Conservation (phyloP, 2,329 filamentous ascomycete genomes). For the Aspergillus carbonarius region DNA sequence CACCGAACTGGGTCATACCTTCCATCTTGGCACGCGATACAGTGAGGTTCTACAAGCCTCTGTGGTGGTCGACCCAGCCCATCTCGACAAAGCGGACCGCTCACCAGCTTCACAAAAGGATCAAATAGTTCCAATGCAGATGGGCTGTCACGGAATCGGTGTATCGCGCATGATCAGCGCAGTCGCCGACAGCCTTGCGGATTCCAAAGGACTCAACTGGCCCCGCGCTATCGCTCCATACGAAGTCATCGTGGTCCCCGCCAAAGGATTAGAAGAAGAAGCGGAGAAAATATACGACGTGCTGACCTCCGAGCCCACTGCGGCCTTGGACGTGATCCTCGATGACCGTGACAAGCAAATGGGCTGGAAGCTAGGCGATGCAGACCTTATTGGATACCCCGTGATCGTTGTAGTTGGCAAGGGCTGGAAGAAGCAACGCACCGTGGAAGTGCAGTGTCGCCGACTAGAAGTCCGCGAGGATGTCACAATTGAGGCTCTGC, state of each 20-base stretch:
- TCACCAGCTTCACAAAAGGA: not conserved
- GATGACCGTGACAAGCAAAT: conserved; percentile 71
- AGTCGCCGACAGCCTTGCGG: conserved; percentile 72
- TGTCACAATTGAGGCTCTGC: conserved; percentile 54
- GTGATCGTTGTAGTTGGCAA: conserved; percentile 77
- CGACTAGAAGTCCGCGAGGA: conserved; percentile 60
- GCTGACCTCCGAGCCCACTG: conserved; percentile 40
- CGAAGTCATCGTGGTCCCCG: conserved; percentile 67
- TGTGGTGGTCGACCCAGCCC: conserved; percentile 49
- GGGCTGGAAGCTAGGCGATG: conserved; percentile 86
- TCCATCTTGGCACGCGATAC: conserved; percentile 88
- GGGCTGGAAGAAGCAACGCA: conserved; percentile 58
- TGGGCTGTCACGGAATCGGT: conserved; percentile 97
- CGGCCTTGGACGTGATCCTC: conserved; percentile 62
- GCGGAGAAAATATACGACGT: conserved; percentile 64
- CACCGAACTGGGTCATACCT: conserved; percentile 92
- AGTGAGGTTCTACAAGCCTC: conserved; percentile 69
- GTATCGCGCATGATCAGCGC: conserved; percentile 88
- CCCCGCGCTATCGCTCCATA: conserved; percentile 83
- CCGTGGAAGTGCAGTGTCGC: conserved; percentile 79
- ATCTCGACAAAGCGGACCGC: conserved; percentile 23
- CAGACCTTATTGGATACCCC: conserved; percentile 85
- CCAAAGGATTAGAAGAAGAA: conserved; percentile 47
- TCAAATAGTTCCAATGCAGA: conserved; percentile 65
- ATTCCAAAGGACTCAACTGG: conserved; percentile 79